Evolutionary conservation across 495 filamentous ascomycete species (phyloP).

Genomic region (Massariosphaeria phaeospora): DNA sequence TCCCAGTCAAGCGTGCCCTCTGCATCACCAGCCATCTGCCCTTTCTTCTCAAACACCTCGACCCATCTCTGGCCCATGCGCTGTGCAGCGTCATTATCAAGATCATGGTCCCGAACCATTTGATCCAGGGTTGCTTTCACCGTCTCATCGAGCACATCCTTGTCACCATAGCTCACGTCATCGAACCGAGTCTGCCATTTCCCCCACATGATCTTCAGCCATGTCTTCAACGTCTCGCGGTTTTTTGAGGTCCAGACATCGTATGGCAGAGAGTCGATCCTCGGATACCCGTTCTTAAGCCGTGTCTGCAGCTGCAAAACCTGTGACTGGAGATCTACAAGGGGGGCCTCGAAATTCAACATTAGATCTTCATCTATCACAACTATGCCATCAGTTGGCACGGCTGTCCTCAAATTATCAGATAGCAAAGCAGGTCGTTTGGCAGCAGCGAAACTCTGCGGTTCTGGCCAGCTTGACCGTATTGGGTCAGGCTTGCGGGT

Average conservation of each 20-base stretch:
- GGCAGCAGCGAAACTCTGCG: not conserved
- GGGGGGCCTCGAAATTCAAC: conserved; percentile 11
- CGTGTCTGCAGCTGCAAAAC: conserved; percentile 1
- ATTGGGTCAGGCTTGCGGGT: not conserved
- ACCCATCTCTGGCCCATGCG: conserved; percentile 13
- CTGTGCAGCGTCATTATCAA: conserved; percentile 4
- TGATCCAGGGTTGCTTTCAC: conserved; percentile 12
- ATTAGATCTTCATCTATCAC: not conserved
- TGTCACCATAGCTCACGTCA: not conserved
- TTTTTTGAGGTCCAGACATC: conserved; percentile 16
- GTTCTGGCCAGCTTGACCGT: conserved; percentile 1
- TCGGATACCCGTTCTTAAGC: conserved; percentile 14
- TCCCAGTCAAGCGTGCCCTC: conserved; percentile 11
- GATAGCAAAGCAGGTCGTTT: not conserved
- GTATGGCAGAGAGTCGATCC: conserved; percentile 18
- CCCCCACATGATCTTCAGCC: conserved; percentile 14
- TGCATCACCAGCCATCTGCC: not conserved
- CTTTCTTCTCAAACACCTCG: conserved; percentile 7
- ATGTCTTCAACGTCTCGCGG: conserved; percentile 2
- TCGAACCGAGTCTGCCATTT: conserved; percentile 25
- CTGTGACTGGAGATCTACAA: conserved; percentile 13
- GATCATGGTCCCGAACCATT: conserved; percentile 16
- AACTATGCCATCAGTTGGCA: not conserved
- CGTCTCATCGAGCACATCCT: not conserved
- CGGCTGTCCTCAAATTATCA: not conserved